Conservation (phyloP, 495 filamentous ascomycete genomes). For the Tuber melanosporum region DNA sequence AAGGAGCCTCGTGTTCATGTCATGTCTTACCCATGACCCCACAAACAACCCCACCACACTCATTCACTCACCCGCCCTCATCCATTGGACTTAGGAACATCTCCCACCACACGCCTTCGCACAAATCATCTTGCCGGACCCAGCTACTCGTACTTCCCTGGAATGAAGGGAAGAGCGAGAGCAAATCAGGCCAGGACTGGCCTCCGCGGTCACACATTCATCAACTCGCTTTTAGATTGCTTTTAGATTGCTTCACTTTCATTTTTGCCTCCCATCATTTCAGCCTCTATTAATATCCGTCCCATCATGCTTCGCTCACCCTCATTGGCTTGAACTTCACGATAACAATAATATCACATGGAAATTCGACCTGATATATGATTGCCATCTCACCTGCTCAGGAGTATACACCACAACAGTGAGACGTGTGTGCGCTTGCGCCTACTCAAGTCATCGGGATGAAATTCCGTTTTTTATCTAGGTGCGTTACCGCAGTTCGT, state of each 20-base stretch:
- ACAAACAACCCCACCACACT: neutral
- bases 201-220: neutral
- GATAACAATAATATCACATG: neutral
- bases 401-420: neutral
- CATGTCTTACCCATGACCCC: slow-evolving; percentile 2
- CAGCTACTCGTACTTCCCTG: neutral
- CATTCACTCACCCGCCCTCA: neutral
- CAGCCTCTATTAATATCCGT: neutral
- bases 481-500: neutral
- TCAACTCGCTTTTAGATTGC: neutral
- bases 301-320: neutral
- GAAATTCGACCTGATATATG: neutral
- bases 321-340: neutral
- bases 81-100: neutral
- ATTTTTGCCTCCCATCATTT: neutral
- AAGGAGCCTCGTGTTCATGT: neutral
- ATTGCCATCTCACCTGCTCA: neutral
- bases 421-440: neutral
- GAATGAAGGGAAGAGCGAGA: neutral
- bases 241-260: neutral
- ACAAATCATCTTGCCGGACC: neutral
- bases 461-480: neutral
- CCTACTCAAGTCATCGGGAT: neutral
- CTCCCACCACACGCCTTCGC: neutral
- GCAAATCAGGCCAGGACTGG: too few relatives aligned